phyloP scores from a whole-genome alignment of 2,329 filamentous ascomycete genomes.

The Lecanicillium sp. region DNA sequence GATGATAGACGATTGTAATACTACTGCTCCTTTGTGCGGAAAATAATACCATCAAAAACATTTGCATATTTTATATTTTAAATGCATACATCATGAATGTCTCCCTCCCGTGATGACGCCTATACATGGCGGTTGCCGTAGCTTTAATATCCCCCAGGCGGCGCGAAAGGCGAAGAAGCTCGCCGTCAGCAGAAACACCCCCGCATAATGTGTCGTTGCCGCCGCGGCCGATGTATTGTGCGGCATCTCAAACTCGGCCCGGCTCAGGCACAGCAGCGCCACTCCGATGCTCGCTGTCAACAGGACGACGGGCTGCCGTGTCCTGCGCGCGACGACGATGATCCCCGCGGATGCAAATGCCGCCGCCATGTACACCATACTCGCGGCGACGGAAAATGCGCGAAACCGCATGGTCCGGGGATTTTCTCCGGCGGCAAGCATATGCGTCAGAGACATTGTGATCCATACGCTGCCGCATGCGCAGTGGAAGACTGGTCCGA shows the following conservation, averaged over 20 bases:
- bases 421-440: conserved; percentile 46
- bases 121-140: background rate
- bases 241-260: background rate
- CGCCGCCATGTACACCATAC: conserved; percentile 3
- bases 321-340: background rate
- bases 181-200: background rate
- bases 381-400: background rate
- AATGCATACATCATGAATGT: background rate
- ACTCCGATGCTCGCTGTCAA: background rate
- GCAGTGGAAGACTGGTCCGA: conserved; percentile 55
- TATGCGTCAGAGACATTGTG: conserved; percentile 48
- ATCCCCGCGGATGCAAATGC: background rate
- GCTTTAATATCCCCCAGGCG: background rate
- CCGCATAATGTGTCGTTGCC: background rate
- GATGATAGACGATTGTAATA: too few relatives aligned
- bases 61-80: background rate
- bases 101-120: background rate
- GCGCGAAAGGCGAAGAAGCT: background rate
- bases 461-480: conserved; percentile 60
- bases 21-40: too few relatives aligned
- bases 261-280: conserved; percentile 5
- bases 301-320: background rate
- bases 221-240: background rate
- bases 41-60: background rate
- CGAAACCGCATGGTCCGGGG: background rate